A percentile compares a stretch with the other conserved stretches of the same genome.
Conservation (phyloP, 306 rosid species). For the Ormosia semicastrata region DNA sequence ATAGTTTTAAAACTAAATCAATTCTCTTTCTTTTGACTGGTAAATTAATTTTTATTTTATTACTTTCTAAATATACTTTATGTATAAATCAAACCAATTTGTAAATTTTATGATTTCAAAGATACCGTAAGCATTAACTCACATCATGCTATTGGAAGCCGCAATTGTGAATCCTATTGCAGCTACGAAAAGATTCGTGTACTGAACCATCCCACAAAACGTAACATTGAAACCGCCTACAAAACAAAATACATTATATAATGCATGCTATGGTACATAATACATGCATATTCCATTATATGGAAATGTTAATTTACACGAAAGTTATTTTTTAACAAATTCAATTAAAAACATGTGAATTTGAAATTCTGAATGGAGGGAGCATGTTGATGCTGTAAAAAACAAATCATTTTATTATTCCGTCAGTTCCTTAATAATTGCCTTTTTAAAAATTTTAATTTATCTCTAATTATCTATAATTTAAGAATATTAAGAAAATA, state of each 20-base stretch:
- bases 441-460: too few species aligned
- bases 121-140: conserved; percentile 11
- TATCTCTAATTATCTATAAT: too few species aligned
- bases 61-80: not conserved
- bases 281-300: not conserved
- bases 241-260: conserved; percentile 10
- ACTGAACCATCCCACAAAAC: conserved; percentile 46
- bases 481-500: too few species aligned
- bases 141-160: conserved; percentile 54
- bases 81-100: not conserved
- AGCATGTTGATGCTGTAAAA: not conserved
- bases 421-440: too few species aligned
- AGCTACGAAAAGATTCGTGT: conserved; percentile 41
- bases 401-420: too few species aligned
- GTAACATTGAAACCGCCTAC: conserved; percentile 33
- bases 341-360: not conserved
- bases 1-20: not conserved
- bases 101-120: not conserved
- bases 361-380: not conserved
- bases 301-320: too few species aligned
- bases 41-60: not conserved
- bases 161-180: conserved; percentile 58
- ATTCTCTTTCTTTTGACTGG: too few species aligned
- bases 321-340: not conserved
- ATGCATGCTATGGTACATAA: conserved; percentile 3